These are phyloP conservation scores for Aspergillus conjunctus DNA, from an alignment of 495 filamentous ascomycete genomes.

Conservation along the genomic window DNA sequence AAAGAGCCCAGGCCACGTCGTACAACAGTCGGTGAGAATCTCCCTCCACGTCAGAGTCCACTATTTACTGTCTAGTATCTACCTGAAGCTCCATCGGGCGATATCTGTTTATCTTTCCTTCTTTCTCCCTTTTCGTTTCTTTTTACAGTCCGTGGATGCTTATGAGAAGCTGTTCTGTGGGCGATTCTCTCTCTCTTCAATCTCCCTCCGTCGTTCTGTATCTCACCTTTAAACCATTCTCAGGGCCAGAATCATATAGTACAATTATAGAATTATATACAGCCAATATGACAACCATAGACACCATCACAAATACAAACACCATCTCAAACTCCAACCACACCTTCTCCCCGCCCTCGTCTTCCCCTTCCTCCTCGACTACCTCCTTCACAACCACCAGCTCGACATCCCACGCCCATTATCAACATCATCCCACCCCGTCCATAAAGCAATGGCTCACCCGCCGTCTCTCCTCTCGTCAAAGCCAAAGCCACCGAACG, in stretches of 20 bases:
- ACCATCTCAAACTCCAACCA: slow-evolving; percentile 3
- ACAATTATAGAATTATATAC: not conserved
- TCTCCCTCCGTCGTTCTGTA: not conserved
- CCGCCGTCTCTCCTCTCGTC: not conserved
- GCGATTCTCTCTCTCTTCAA: not conserved
- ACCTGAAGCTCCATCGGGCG: not conserved
- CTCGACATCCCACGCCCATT: not conserved
- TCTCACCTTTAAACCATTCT: not conserved
- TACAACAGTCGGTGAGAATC: slow-evolving; percentile 8
- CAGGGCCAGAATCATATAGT: not conserved
- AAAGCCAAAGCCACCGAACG: not conserved
- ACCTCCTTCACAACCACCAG: slow-evolving; percentile 8
- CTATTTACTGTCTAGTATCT: not conserved
- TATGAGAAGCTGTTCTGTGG: not conserved
- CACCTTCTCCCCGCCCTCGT: not conserved
- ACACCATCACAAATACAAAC: slow-evolving; percentile 8
- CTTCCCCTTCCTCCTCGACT: slow-evolving; percentile 20
- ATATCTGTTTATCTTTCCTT: not conserved
- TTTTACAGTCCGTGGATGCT: too few species aligned
- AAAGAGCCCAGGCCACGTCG: slow-evolving; percentile 1
- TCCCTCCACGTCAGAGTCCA: not conserved
- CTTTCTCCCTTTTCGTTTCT: not conserved
- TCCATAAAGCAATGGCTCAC: slow-evolving; percentile 3
- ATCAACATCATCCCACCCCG: not conserved
- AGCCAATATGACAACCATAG: not conserved